Evolutionary conservation across 73 alveolate species (phyloP).

Genomic region (Paraurostyla sp.): DNA sequence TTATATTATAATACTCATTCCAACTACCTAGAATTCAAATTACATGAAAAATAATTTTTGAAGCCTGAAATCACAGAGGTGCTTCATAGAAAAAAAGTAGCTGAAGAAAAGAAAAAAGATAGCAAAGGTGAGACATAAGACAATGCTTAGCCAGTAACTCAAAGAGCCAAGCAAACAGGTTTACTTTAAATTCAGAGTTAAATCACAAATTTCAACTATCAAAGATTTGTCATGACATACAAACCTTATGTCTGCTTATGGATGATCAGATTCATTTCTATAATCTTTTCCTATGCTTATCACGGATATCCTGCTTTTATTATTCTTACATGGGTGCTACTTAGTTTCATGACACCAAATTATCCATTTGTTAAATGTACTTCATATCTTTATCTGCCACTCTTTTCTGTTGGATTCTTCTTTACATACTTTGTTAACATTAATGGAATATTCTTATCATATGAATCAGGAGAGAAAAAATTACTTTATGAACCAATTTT

Average conservation of each 20-base stretch:
- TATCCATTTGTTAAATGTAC: not conserved
- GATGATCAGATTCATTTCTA: constrained; percentile 14
- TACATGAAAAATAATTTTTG: not conserved
- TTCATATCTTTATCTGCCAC: not conserved
- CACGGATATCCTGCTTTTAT: constrained; percentile 22
- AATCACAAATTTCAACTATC: not conserved
- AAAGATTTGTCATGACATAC: not conserved
- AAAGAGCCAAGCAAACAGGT: not conserved
- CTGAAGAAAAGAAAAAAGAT: too few species aligned
- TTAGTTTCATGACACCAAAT: constrained; percentile 25
- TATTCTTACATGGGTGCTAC: constrained; percentile 37
- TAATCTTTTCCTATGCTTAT: constrained; percentile 25
- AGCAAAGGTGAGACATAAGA: too few species aligned
- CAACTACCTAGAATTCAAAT: not conserved
- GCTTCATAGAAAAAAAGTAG: too few species aligned
- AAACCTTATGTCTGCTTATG: constrained; percentile 12
- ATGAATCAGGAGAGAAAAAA: not conserved
- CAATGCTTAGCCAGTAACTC: too few species aligned
- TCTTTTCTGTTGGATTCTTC: constrained; percentile 27
- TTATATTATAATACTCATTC: not conserved
- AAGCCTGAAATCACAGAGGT: too few species aligned
- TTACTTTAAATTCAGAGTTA: not conserved
- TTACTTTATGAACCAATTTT: not conserved
- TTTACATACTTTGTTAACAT: constrained; percentile 39
- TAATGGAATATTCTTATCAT: constrained; percentile 26